Conservation (phyloP, 768 basidiomycete species). For the Dentipellis fragilis region DNA sequence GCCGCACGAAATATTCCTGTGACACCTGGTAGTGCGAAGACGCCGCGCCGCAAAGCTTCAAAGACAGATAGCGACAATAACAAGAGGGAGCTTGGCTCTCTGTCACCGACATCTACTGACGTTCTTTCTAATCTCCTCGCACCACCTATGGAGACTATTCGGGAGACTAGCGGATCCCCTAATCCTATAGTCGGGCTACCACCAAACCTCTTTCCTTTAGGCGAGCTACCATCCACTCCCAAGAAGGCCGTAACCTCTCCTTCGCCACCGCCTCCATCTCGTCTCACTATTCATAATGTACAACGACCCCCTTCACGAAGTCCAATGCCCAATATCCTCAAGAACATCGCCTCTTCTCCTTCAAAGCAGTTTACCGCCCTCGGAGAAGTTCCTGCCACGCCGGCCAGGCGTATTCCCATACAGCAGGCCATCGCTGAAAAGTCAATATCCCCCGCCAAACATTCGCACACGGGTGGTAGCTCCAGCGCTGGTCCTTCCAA, state of each 20-base stretch:
- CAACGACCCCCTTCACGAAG: constrained; percentile 12
- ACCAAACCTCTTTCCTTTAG: not conserved
- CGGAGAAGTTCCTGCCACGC: constrained; percentile 8
- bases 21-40: not conserved
- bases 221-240: constrained; percentile 3
- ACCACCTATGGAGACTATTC: not conserved
- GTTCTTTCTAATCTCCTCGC: constrained; percentile 20
- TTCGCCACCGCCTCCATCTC: not conserved
- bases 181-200: too few relatives aligned
- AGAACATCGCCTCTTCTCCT: constrained; percentile 8
- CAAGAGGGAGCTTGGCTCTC: constrained; percentile 36
- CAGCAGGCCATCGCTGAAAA: constrained; percentile 6
- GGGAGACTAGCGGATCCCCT: too few relatives aligned
- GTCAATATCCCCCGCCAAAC: constrained; percentile 5
- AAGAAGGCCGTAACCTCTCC: constrained; percentile 1
- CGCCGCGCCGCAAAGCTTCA: not conserved
- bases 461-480: not conserved
- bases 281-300: constrained; percentile 1
- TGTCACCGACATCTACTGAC: constrained; percentile 49
- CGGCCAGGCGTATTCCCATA: constrained; percentile 13
- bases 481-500: not conserved
- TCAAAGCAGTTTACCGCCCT: constrained; percentile 3
- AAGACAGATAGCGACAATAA: not conserved
- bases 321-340: constrained; percentile 8
- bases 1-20: not conserved